Evolutionary conservation across 768 basidiomycete species (phyloP).

Genomic region (Ephemerocybe angulata): DNA sequence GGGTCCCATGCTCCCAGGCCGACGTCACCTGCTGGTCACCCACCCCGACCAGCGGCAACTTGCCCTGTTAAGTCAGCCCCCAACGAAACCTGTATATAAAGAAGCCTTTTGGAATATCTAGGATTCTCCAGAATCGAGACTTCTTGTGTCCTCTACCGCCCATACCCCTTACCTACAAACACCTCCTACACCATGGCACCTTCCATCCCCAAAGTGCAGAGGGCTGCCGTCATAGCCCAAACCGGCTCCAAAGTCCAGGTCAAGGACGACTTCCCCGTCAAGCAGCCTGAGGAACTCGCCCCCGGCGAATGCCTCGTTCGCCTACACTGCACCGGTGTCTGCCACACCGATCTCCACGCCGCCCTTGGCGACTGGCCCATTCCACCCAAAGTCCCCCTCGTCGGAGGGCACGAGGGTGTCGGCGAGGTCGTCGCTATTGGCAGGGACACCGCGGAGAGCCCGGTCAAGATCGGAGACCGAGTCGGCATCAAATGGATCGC

Average conservation of each 20-base stretch:
- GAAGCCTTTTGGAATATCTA: too few relatives aligned
- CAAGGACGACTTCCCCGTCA: conserved; percentile 52
- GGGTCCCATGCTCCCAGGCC: too few relatives aligned
- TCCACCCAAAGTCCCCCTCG: conserved; percentile 56
- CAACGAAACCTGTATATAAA: too few relatives aligned
- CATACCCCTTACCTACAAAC: not conserved
- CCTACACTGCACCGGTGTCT: conserved; percentile 76
- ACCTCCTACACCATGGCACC: not conserved
- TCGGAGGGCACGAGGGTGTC: conserved; percentile 85
- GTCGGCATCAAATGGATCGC: conserved; percentile 86
- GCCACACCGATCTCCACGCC: conserved; percentile 82
- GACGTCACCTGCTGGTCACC: too few relatives aligned
- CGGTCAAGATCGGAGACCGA: conserved; percentile 71
- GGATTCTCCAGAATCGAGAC: not conserved
- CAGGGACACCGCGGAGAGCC: conserved; percentile 50
- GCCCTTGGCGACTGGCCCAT: conserved; percentile 79
- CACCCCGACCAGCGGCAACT: too few relatives aligned
- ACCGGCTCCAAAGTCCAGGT: conserved; percentile 34
- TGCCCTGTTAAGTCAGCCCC: too few relatives aligned
- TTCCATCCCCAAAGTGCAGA: conserved; percentile 34
- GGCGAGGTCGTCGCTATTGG: conserved; percentile 81
- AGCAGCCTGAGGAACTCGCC: conserved; percentile 47
- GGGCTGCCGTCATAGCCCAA: conserved; percentile 38
- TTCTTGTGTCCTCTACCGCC: not conserved
- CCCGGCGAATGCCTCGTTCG: conserved; percentile 76